Evolutionary conservation across 345 rosid genomes (phyloP), one percentile per base, ranked within the genome.

Genomic region (Salix exigua): DNA sequence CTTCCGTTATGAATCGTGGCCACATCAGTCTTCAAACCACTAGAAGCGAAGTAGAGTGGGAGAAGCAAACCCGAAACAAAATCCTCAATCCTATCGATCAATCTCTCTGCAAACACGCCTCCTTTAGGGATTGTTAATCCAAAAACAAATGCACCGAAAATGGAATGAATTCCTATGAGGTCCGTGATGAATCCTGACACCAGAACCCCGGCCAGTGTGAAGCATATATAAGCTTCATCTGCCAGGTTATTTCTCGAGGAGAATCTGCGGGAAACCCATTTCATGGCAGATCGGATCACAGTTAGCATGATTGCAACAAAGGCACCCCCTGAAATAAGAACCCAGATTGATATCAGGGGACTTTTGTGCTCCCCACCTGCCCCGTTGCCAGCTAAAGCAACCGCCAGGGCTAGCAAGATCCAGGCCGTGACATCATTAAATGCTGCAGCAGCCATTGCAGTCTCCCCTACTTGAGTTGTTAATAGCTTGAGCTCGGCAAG

Each of bases 401-500:
- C 88, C 25, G 94, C 98, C 0, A 90, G 77, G 17, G 98, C 96
- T 0, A 94, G 83, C 30, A 94, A 80, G 67, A 94, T 87, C 97
- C 98, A 94, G 0, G 94, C 97, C 3, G 91, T 92, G 0, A 94
- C 85, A 55, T 94, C 98, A 76, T 94, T 92, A 79, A 94, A 86
- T 30, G 97, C 94, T 19, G 97, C 98, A 0, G 97, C 93, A 5
- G 97, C 88, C 96, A 94, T 94, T 48, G 97, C 98, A 0, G 88
- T 86, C 79, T 89, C 88, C 3, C 98, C 97, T 2, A 91, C 68
- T 42, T 42, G 80, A 12, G 97, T 90, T 3, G 94, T 93, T 18
- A 93, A 77, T 44, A 91, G 88, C 76, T 81, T 93, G 71, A 93
- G 93, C 81, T 93, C 98, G 1, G 98, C 98, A n/a, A 91, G 79